A percentile compares a stretch with the other conserved stretches of the same genome.
These are phyloP conservation scores for Malassezia vespertilionis DNA, from an alignment of 1,284 basidiomycete genomes.

Conservation along the genomic window DNA sequence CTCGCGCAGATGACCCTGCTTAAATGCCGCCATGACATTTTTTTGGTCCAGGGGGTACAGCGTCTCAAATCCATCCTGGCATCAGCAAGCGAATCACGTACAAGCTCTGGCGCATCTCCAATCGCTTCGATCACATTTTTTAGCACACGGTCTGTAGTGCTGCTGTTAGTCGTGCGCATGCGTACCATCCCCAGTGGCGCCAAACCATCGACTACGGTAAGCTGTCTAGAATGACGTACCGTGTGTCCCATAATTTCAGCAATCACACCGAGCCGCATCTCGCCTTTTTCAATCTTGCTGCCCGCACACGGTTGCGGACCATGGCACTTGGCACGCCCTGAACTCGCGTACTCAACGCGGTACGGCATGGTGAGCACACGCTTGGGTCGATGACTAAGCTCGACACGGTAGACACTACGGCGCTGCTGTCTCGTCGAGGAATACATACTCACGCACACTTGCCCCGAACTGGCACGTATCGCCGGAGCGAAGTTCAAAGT, in stretches of 20 bases:
- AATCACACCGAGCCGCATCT: slow-evolving; percentile 62
- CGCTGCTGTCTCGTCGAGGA: slow-evolving; percentile 29
- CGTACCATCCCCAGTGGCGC: slow-evolving; percentile 68
- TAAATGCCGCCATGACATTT: slow-evolving; percentile 10
- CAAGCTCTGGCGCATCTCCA: slow-evolving; percentile 10
- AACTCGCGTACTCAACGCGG: slow-evolving; percentile 34
- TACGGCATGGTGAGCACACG: slow-evolving; percentile 31
- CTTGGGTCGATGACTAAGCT: slow-evolving; percentile 6
- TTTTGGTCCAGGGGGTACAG: slow-evolving; percentile 9
- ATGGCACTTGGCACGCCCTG: slow-evolving; percentile 65
- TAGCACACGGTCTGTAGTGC: slow-evolving; percentile 11
- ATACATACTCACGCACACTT: slow-evolving; percentile 36
- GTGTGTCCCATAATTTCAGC: slow-evolving; percentile 61
- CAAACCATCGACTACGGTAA: slow-evolving; percentile 53
- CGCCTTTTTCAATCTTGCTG: slow-evolving; percentile 62
- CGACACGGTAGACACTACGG: neutral
- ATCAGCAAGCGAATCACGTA: neutral
- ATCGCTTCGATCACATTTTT: slow-evolving; percentile 9
- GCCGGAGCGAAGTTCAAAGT: slow-evolving; percentile 73
- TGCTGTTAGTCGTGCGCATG: slow-evolving; percentile 1
- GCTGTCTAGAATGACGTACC: slow-evolving; percentile 1
- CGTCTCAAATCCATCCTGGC: slow-evolving; percentile 15
- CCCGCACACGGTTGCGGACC: slow-evolving; percentile 80
- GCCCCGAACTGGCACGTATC: slow-evolving; percentile 52
- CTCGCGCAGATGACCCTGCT: slow-evolving; percentile 10